Conservation (phyloP, 1,284 basidiomycete species). For the Cryptococcus deneoformans region DNA sequence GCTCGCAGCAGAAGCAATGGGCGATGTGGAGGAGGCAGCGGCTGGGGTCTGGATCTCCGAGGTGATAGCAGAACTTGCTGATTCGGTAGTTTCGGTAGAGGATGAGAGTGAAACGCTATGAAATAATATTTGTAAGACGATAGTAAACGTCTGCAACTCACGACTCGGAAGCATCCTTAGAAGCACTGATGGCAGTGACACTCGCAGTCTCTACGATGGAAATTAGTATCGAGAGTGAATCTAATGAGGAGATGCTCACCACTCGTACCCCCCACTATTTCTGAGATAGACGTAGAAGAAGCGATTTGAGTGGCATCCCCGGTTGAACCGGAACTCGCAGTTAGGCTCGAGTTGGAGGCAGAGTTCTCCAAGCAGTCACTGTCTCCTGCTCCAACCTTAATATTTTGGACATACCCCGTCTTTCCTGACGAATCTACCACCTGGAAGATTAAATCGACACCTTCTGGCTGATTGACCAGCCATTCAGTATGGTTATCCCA, state of each 20-base stretch:
- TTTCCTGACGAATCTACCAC: constrained; percentile 35
- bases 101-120: not conserved
- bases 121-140: not conserved
- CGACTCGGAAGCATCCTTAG: not conserved
- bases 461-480: constrained; percentile 32
- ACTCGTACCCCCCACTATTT: not conserved
- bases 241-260: not conserved
- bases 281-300: no score
- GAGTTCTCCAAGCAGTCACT: not conserved
- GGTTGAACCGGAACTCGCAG: not conserved
- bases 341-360: not conserved
- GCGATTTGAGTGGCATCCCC: no score
- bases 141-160: not conserved
- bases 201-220: not conserved
- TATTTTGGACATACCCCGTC: constrained; percentile 43
- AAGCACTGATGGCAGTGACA: not conserved
- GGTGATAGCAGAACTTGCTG: not conserved
- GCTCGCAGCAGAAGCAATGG: not conserved
- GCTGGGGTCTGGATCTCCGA: not conserved
- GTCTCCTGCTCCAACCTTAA: constrained; percentile 24
- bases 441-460: constrained; percentile 40
- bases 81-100: not conserved
- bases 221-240: not conserved
- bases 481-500: constrained; percentile 24
- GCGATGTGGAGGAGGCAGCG: not conserved